A percentile compares a stretch with the other conserved stretches of the same genome.
These are phyloP conservation scores for Scheffersomyces quercinus DNA, from an alignment of 1,139 yeast genomes.

Conservation along the genomic window DNA sequence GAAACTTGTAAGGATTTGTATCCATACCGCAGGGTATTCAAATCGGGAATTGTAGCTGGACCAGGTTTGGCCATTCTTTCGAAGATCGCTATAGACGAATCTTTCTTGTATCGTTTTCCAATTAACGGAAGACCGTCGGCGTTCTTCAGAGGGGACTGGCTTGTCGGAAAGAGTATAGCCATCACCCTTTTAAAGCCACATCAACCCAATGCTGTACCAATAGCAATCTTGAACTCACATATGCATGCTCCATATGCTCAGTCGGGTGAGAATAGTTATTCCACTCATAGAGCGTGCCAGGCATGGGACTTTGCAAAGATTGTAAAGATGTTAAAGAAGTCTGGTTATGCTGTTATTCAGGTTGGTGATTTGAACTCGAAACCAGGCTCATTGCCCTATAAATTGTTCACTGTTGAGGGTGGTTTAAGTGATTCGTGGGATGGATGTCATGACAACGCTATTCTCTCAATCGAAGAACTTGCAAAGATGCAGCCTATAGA, in stretches of 20 bases:
- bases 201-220: constrained; percentile 45
- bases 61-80: constrained; percentile 91
- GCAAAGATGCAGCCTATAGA: constrained; percentile 59
- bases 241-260: constrained; percentile 95
- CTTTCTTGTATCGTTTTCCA: constrained; percentile 82
- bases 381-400: constrained; percentile 84
- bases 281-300: constrained; percentile 89
- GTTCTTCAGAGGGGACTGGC: constrained; percentile 94
- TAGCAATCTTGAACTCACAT: constrained; percentile 86
- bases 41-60: constrained; percentile 85
- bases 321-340: constrained; percentile 58
- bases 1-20: constrained; percentile 44
- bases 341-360: constrained; percentile 83
- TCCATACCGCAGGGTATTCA: constrained; percentile 70
- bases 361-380: constrained; percentile 92
- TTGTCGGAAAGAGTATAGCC: constrained; percentile 88
- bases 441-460: constrained; percentile 41
- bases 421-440: constrained; percentile 85
- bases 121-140: constrained; percentile 95
- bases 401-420: constrained; percentile 68
- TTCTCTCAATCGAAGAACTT: constrained; percentile 35
- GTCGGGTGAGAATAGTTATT: constrained; percentile 84
- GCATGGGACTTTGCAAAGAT: constrained; percentile 91
- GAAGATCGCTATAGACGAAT: constrained; percentile 75
- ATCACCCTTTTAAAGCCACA: constrained; percentile 66